phyloP scores from a whole-genome alignment of 495 filamentous ascomycete genomes.

The Staphylotrichum tortipilum region DNA sequence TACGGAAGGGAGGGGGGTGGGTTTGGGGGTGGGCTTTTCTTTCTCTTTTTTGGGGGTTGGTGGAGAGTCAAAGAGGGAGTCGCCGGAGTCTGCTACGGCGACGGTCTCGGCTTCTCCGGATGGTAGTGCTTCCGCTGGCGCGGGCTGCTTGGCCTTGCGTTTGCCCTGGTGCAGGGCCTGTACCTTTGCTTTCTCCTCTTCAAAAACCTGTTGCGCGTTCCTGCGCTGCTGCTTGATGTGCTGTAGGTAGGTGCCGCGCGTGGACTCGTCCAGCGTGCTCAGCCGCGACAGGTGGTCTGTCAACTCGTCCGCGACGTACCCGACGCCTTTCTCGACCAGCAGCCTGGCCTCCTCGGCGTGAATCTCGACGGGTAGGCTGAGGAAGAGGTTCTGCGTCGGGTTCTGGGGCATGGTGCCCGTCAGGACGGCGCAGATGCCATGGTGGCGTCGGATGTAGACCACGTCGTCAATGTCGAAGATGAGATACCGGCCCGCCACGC shows the following conservation, averaged over 20 bases:
- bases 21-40: too few relatives aligned
- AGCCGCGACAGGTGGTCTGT: conserved; percentile 56
- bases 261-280: conserved; percentile 45
- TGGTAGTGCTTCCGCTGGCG: too few relatives aligned
- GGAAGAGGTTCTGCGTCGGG: conserved; percentile 90
- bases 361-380: conserved; percentile 78
- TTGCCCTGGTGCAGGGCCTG: conserved; percentile 24
- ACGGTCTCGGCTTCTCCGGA: conserved; percentile 9
- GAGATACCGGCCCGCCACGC: conserved; percentile 71
- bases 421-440: conserved; percentile 83
- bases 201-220: conserved; percentile 30
- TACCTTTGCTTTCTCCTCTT: conserved; percentile 30
- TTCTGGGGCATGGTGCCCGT: conserved; percentile 82
- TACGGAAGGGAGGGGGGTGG: conserved; percentile 17
- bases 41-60: background rate
- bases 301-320: conserved; percentile 70
- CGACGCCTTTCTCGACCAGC: conserved; percentile 71
- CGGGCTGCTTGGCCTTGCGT: conserved; percentile 18
- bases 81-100: conserved; percentile 18
- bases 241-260: conserved; percentile 41
- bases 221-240: conserved; percentile 33
- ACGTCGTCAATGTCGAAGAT: conserved; percentile 80
- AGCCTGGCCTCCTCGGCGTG: conserved; percentile 83
- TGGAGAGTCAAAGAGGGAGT: conserved; percentile 37
- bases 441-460: conserved; percentile 65